phyloP scores from a whole-genome alignment of 2,329 filamentous ascomycete genomes.

The Cytospora piceae region DNA sequence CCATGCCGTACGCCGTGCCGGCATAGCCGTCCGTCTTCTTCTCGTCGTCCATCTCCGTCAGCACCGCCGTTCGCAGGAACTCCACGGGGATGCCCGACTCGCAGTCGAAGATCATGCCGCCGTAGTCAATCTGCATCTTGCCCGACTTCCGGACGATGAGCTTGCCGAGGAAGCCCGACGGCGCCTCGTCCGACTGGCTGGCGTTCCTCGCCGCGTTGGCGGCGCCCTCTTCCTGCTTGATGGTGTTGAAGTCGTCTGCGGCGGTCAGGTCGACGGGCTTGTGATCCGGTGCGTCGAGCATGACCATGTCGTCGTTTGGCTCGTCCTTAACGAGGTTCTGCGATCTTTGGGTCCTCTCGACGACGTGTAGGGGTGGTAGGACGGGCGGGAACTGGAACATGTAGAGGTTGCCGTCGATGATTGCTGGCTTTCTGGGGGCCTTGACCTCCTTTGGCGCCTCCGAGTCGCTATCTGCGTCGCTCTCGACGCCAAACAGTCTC shows the following conservation, averaged over 20 bases:
- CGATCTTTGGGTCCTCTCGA: slow-evolving; percentile 26
- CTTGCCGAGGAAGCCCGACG: slow-evolving; percentile 63
- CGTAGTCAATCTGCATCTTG: slow-evolving; percentile 66
- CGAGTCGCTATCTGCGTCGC: slow-evolving; percentile 28
- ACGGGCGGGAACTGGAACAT: slow-evolving; percentile 68
- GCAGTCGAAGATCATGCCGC: slow-evolving; percentile 59
- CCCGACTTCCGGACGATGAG: slow-evolving; percentile 65
- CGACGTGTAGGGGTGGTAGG: slow-evolving; percentile 56
- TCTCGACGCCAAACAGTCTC: slow-evolving; percentile 36
- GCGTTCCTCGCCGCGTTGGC: slow-evolving; percentile 38
- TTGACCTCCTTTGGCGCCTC: slow-evolving; percentile 21
- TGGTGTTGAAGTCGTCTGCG: slow-evolving; percentile 34
- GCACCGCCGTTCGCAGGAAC: slow-evolving; percentile 62
- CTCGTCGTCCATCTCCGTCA: slow-evolving; percentile 61
- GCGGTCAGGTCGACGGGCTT: slow-evolving; percentile 49
- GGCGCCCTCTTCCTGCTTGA: slow-evolving; percentile 37
- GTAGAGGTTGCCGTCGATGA: slow-evolving; percentile 59
- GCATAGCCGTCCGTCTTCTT: slow-evolving; percentile 48
- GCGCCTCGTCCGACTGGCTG: slow-evolving; percentile 38
- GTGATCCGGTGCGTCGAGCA: slow-evolving; percentile 41
- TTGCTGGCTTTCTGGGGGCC: slow-evolving; percentile 32
- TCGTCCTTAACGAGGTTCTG: slow-evolving; percentile 46
- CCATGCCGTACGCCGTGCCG: slow-evolving; percentile 63
- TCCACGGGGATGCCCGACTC: slow-evolving; percentile 54
- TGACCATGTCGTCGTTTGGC: slow-evolving; percentile 43